Base-by-base conservation (phyloP, 306 rosid species). In the Sophora flavescens region DNA sequence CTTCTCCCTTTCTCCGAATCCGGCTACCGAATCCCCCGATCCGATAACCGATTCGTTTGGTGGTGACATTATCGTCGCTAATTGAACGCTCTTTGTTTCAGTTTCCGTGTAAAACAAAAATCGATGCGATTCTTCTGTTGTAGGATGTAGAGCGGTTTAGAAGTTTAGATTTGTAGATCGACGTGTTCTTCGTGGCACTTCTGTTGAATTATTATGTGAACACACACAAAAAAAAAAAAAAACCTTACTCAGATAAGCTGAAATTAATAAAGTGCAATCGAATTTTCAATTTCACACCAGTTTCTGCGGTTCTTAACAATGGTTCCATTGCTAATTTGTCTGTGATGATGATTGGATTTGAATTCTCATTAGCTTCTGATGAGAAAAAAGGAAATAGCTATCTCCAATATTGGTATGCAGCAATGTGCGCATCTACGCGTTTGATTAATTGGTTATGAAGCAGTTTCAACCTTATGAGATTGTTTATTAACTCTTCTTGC, bases 41-140 rank as follows among this genome's bases (percentile, higher is more conserved):
- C 88, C 86, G 17, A 74, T 87, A 0, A 64, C 87, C 5, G 97
- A 92, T 41, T 35, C 83, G 38, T 81, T 88, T 52, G 76, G 80
- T 74, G 73, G 63, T 7, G 96, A 92, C 45, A 68, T 86, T 48
- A 61, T 89, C 44, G 81, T 83, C 17, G 92, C 96, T 15, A 91
- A 90, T 68, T 92, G 80, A 90, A 11, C 36, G 13, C 8, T 47
- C 3, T 45, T 45, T 35, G 57, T n/a, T n/a, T 52, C 56, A 33
- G 7, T 42, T 60, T 6, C 30, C 58, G 63, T 66, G 64, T 16
- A 66, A 11, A 12, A 3, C 8, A 6, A 35, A 35, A 35, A 35
- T 16, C 12, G 9, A 41, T 12, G 39, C 38, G 22, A 8, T 75
- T 75, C 60, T 68, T 70, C n/a, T 63, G 38, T 54, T 81, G 78